Percentiles rank a stretch among this genome's conserved stretches.
phyloP scores from a whole-genome alignment of 495 filamentous ascomycete species.

The Delitschia confertaspora region DNA sequence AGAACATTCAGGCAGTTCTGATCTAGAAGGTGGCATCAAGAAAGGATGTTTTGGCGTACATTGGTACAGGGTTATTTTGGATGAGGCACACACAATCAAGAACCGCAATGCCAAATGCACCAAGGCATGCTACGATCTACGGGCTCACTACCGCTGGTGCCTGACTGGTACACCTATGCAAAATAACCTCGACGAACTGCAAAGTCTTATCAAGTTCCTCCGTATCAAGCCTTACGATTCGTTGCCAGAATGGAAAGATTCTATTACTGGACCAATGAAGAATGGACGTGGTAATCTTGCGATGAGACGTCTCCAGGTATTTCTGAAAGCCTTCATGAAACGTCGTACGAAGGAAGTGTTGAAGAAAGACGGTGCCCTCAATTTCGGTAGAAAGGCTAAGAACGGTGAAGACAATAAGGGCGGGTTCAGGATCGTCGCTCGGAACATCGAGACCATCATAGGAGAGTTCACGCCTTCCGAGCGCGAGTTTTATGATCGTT shows the following conservation, averaged over 20 bases:
- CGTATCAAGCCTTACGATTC: conserved; percentile 86
- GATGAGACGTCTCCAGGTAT: conserved; percentile 73
- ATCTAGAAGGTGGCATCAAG: conserved; percentile 46
- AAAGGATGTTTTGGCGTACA: conserved; percentile 80
- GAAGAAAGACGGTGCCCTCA: conserved; percentile 68
- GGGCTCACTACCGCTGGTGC: conserved; percentile 86
- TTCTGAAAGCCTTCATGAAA: conserved; percentile 92
- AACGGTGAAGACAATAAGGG: conserved; percentile 41
- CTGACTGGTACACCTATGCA: conserved; percentile 94
- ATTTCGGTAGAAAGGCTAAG: conserved; percentile 53
- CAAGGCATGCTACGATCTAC: conserved; percentile 72
- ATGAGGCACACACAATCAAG: conserved; percentile 97
- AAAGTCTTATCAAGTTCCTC: conserved; percentile 85
- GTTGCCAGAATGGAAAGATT: conserved; percentile 71
- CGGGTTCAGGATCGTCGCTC: conserved; percentile 76
- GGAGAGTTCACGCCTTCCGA: conserved; percentile 74
- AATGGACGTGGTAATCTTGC: conserved; percentile 77
- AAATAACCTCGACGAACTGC: conserved; percentile 95
- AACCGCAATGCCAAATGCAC: conserved; percentile 94
- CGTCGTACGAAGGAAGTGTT: conserved; percentile 90
- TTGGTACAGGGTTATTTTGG: conserved; percentile 92
- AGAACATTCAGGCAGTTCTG: conserved; percentile 62
- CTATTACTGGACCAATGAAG: conserved; percentile 79
- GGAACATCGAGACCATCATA: conserved; percentile 73
- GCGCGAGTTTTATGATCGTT: conserved; percentile 69